Conservation (phyloP, 2,329 filamentous ascomycete genomes). For the Cercospora sp. region DNA sequence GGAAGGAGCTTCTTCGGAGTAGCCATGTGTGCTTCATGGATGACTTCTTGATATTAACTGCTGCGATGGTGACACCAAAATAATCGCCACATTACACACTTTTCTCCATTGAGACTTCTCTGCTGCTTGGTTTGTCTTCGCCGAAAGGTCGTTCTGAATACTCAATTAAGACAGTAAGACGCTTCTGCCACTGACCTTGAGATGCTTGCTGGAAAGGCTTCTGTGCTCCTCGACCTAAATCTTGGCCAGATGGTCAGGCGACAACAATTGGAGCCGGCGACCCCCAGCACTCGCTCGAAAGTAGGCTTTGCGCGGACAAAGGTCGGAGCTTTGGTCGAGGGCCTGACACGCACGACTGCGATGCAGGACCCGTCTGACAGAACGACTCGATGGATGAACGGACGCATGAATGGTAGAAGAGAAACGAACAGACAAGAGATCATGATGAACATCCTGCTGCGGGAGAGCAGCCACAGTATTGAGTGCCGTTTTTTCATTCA, state of each 20-base stretch:
- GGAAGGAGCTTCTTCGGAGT: neutral
- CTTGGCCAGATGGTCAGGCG: too few relatives aligned
- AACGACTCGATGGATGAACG: neutral
- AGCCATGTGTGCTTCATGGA: neutral
- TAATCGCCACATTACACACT: neutral
- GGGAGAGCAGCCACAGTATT: conserved; percentile 29
- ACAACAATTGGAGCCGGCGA: too few relatives aligned
- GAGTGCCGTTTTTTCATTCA: conserved; percentile 25
- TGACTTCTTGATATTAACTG: neutral
- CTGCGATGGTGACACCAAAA: neutral
- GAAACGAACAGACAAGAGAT: conserved; percentile 17
- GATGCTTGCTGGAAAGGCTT: neutral
- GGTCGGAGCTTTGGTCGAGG: neutral
- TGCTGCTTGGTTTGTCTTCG: too few relatives aligned
- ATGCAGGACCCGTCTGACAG: neutral
- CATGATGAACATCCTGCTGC: conserved; percentile 24
- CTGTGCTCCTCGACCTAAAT: too few relatives aligned
- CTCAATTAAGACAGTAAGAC: too few relatives aligned
- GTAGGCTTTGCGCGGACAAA: too few relatives aligned
- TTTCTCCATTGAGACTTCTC: too few relatives aligned
- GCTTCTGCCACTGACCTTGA: too few relatives aligned
- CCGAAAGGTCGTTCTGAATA: too few relatives aligned
- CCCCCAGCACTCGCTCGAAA: too few relatives aligned
- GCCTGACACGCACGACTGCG: neutral
- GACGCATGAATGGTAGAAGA: neutral